Evolutionary conservation across 2,329 filamentous ascomycete genomes (phyloP).

Genomic region (Lecanicillium sp.): DNA sequence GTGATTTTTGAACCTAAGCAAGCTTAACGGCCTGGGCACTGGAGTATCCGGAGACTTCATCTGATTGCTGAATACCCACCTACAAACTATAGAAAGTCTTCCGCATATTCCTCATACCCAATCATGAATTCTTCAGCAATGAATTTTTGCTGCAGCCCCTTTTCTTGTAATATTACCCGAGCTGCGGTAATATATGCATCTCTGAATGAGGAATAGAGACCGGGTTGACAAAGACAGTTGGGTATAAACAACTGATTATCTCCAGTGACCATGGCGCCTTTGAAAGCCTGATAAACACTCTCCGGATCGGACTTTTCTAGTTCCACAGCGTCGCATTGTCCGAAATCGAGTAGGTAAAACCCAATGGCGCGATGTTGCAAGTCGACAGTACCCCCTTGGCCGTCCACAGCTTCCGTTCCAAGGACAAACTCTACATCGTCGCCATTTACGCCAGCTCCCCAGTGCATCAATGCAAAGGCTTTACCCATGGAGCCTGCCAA

Average conservation of each 20-base stretch:
- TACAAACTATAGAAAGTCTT: slow-evolving; percentile 11
- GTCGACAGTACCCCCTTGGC: not conserved
- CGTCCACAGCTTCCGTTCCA: slow-evolving; percentile 2
- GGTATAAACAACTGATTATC: slow-evolving; percentile 17
- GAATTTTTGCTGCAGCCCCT: slow-evolving; percentile 9
- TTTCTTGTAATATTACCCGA: slow-evolving; percentile 9
- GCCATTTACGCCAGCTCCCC: slow-evolving; percentile 14
- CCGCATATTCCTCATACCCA: slow-evolving; percentile 15
- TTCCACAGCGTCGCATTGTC: slow-evolving; percentile 14
- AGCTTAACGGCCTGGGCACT: not conserved
- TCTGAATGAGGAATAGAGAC: slow-evolving; percentile 12
- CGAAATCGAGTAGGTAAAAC: slow-evolving; percentile 15
- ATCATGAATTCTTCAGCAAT: slow-evolving; percentile 12
- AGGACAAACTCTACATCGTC: slow-evolving; percentile 16
- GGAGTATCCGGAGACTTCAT: too few species aligned
- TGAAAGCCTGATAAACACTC: slow-evolving; percentile 15
- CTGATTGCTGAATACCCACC: too few species aligned
- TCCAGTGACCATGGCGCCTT: slow-evolving; percentile 15
- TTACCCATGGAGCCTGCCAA: slow-evolving; percentile 12
- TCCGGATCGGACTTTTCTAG: slow-evolving; percentile 5
- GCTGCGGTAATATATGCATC: slow-evolving; percentile 12
- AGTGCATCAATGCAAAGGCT: slow-evolving; percentile 15
- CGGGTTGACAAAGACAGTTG: slow-evolving; percentile 9
- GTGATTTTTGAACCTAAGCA: not conserved
- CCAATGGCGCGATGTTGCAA: slow-evolving; percentile 9